phyloP scores from a whole-genome alignment of 768 basidiomycete genomes.

The Leccinellum luteum region DNA sequence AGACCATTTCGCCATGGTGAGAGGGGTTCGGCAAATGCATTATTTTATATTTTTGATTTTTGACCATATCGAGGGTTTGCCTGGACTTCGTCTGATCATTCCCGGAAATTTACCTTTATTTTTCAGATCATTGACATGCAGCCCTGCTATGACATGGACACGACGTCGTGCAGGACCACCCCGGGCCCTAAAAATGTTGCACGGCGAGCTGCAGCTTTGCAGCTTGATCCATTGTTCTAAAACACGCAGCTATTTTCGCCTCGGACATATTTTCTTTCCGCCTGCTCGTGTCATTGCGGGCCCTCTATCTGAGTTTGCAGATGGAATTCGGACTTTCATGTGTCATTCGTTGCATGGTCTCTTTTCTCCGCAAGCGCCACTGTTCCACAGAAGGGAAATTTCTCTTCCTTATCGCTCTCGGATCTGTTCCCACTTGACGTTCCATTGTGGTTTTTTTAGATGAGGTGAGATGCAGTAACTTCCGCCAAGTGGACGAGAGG shows the following conservation, averaged over 20 bases:
- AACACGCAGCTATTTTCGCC: slow-evolving; percentile 6
- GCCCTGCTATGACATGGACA: slow-evolving; percentile 14
- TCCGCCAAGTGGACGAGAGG: slow-evolving; percentile 14
- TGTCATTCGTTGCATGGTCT: slow-evolving; percentile 24
- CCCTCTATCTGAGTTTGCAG: slow-evolving; percentile 30
- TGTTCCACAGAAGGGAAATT: slow-evolving; percentile 13
- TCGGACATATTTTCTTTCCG: slow-evolving; percentile 6
- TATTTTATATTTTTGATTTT: slow-evolving; percentile 23
- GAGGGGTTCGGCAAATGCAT: slow-evolving; percentile 25
- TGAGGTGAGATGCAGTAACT: slow-evolving; percentile 16
- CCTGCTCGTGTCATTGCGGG: slow-evolving; percentile 9
- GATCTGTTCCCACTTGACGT: slow-evolving; percentile 21
- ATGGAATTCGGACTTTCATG: slow-evolving; percentile 31
- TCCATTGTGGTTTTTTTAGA: slow-evolving; percentile 5
- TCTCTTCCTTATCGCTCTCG: slow-evolving; percentile 19
- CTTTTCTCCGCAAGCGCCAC: slow-evolving; percentile 27
- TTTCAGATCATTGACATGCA: slow-evolving; percentile 20
- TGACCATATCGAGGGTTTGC: slow-evolving; percentile 27
- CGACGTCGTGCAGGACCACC: slow-evolving; percentile 3
- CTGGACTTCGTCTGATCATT: slow-evolving; percentile 24
- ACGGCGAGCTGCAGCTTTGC: slow-evolving; percentile 4
- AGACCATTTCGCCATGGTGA: slow-evolving; percentile 21
- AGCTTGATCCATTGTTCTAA: slow-evolving; percentile 8
- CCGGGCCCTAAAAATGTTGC: slow-evolving; percentile 10
- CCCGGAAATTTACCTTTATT: slow-evolving; percentile 20